A percentile compares a stretch with the other conserved stretches of the same genome.
phyloP scores from a whole-genome alignment of 2,329 filamentous ascomycete genomes.

The Fusarium abutilonis region DNA sequence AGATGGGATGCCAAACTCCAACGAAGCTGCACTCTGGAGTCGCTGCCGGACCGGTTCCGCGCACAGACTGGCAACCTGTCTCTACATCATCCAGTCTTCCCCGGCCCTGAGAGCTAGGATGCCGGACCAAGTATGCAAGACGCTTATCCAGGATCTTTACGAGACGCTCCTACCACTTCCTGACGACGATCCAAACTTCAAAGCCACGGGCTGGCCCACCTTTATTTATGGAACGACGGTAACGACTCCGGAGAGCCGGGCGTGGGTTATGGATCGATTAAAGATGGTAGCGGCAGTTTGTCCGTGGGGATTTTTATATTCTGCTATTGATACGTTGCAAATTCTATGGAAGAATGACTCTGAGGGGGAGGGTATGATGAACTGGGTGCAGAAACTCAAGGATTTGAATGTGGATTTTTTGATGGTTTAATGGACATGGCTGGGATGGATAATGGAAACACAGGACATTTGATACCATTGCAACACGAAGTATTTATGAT shows the following conservation, averaged over 20 bases:
- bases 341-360: slow-evolving; percentile 55
- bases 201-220: slow-evolving; percentile 65
- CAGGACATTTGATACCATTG: slow-evolving; percentile 36
- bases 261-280: slow-evolving; percentile 60
- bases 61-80: slow-evolving; percentile 55
- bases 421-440: slow-evolving; percentile 25
- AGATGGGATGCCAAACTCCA: slow-evolving; percentile 48
- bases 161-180: slow-evolving; percentile 59
- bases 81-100: slow-evolving; percentile 57
- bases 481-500: slow-evolving; percentile 17
- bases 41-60: slow-evolving; percentile 54
- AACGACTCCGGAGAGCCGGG: slow-evolving; percentile 52
- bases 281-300: slow-evolving; percentile 51
- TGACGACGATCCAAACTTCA: slow-evolving; percentile 62
- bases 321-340: slow-evolving; percentile 56
- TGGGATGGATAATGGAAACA: slow-evolving; percentile 34
- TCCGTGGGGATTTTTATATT: slow-evolving; percentile 61
- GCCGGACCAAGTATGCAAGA: slow-evolving; percentile 34
- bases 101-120: slow-evolving; percentile 42
- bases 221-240: slow-evolving; percentile 65
- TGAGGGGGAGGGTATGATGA: slow-evolving; percentile 39
- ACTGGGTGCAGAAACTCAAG: slow-evolving; percentile 57
- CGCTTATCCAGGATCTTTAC: slow-evolving; percentile 58
- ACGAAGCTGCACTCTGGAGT: slow-evolving; percentile 48
- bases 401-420: slow-evolving; percentile 54